Percentiles rank a stretch among this genome's conserved stretches.
These are phyloP conservation scores for Macadamia tetraphylla DNA, from an alignment of 164 flowering plant species.

Conservation along the genomic window DNA sequence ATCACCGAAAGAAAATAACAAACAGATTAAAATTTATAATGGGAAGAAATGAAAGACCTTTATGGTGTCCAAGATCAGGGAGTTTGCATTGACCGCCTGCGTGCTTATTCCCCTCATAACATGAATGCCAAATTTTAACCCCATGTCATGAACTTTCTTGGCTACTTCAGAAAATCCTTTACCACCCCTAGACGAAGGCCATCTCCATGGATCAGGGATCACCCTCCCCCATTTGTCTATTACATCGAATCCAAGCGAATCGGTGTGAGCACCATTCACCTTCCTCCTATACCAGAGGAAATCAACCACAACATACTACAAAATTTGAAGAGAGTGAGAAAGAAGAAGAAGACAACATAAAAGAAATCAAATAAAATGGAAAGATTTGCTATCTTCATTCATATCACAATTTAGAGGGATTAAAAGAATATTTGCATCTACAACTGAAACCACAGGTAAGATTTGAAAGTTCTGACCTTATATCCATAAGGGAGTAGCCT, in stretches of 20 bases:
- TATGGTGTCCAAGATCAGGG: conserved; percentile 60
- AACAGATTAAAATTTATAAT: too few species aligned
- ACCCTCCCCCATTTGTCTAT: conserved; percentile 95
- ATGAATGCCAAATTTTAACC: conserved; percentile 93
- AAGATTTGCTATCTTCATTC: background rate
- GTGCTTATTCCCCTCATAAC: conserved; percentile 94
- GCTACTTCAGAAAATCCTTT: conserved; percentile 80
- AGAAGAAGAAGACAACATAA: too few species aligned
- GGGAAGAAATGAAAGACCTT: conserved; percentile 35
- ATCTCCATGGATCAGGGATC: conserved; percentile 79
- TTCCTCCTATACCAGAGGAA: conserved; percentile 89
- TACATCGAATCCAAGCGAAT: conserved; percentile 79
- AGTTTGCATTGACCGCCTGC: conserved; percentile 84
- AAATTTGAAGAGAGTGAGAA: background rate
- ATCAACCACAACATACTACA: conserved; percentile 88
- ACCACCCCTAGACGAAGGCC: conserved; percentile 82
- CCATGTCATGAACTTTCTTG: conserved; percentile 69
- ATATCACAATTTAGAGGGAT: background rate
- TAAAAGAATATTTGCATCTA: background rate
- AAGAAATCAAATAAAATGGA: too few species aligned
- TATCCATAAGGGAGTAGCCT: conserved; percentile 57
- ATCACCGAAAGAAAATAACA: too few species aligned
- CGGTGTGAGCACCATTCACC: conserved; percentile 51
- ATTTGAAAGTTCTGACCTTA: conserved; percentile 37
- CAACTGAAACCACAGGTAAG: too few species aligned